Conservation (phyloP, 169 alveolate genomes). For the Cryptosporidium meleagridis region DNA sequence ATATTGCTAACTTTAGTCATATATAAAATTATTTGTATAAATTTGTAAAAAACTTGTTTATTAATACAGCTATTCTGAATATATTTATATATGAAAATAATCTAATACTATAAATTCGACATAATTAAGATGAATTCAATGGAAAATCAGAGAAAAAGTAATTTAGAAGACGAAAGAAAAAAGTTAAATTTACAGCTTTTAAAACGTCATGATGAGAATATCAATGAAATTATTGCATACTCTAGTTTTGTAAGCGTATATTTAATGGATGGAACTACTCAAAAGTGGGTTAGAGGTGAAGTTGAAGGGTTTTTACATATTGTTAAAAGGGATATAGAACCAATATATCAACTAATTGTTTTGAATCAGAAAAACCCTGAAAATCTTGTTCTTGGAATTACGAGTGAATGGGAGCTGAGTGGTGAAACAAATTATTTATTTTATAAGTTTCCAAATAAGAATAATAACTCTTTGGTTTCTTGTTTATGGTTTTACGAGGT, state of each 20-base stretch:
- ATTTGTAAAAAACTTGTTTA: no score
- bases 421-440: conserved; percentile 59
- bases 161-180: conserved; percentile 50
- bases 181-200: conserved; percentile 39
- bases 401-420: conserved; percentile 72
- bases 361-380: conserved; percentile 72
- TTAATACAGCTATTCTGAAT: neutral
- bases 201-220: conserved; percentile 63
- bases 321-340: conserved; percentile 50
- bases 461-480: neutral
- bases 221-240: conserved; percentile 46
- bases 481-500: conserved; percentile 71
- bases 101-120: neutral
- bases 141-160: neutral
- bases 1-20: neutral
- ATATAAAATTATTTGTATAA: no score
- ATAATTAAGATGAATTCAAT: neutral
- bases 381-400: conserved; percentile 34
- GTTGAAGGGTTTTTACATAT: conserved; percentile 71
- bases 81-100: neutral
- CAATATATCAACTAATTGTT: conserved; percentile 52
- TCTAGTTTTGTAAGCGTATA: conserved; percentile 73
- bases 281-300: conserved; percentile 74
- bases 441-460: conserved; percentile 26
- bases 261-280: conserved; percentile 53